phyloP scores from a whole-genome alignment of 805 yeast species.

The Kodamaea leandrae region DNA sequence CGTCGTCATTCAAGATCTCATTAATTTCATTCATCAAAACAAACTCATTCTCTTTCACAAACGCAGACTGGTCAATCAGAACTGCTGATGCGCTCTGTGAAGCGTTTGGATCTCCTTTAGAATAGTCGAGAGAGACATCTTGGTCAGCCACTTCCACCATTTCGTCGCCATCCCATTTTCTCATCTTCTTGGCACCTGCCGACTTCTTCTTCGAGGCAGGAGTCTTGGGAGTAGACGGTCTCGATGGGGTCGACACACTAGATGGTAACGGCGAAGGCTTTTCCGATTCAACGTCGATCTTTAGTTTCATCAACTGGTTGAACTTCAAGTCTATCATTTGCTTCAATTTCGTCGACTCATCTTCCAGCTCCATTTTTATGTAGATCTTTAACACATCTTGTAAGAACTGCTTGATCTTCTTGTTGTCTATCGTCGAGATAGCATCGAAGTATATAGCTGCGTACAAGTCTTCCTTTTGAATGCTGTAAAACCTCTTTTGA shows the following conservation, averaged over 20 bases:
- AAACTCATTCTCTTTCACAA: conserved; percentile 36
- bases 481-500: conserved; percentile 37
- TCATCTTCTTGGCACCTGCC: conserved; percentile 33
- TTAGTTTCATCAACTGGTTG: conserved; percentile 35
- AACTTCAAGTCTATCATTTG: conserved; percentile 39
- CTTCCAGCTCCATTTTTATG: conserved; percentile 19
- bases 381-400: conserved; percentile 33
- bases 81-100: conserved; percentile 5
- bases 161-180: conserved; percentile 43
- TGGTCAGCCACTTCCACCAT: conserved; percentile 28
- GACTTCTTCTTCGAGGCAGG: conserved; percentile 11
- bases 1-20: conserved; percentile 34
- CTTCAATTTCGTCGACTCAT: conserved; percentile 26
- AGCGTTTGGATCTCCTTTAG: conserved; percentile 18
- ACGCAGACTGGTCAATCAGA: conserved; percentile 31
- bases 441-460: conserved; percentile 40
- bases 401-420: conserved; percentile 32
- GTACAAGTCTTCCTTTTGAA: conserved; percentile 25
- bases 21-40: conserved; percentile 41
- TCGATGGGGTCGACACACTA: conserved; percentile 1
- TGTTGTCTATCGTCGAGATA: conserved; percentile 39
- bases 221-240: conserved; percentile 1
- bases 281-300: conserved; percentile 6
- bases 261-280: not conserved
- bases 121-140: conserved; percentile 30